Conservation (phyloP, 2,329 filamentous ascomycete genomes). For the Cordyceps javanica region DNA sequence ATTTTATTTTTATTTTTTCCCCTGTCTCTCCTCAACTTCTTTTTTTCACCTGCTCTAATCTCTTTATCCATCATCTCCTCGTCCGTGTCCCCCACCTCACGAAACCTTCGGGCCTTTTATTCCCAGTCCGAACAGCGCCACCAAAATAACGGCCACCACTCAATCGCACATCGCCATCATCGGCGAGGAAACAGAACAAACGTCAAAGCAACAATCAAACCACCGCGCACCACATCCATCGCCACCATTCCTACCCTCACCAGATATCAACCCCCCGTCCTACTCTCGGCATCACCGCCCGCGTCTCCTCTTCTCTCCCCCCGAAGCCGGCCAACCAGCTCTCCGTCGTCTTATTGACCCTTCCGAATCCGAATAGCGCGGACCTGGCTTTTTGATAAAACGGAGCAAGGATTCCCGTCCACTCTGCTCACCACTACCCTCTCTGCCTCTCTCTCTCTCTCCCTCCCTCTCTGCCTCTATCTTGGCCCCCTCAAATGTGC, state of each 20-base stretch:
- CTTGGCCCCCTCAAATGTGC: conserved; percentile 2
- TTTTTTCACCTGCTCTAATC: no score
- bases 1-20: no score
- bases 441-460: not conserved
- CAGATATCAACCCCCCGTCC: no score
- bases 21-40: no score
- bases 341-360: not conserved
- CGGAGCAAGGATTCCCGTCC: not conserved
- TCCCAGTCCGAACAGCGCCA: not conserved
- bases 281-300: not conserved
- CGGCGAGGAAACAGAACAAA: not conserved
- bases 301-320: not conserved
- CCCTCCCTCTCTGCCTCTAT: not conserved
- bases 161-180: not conserved
- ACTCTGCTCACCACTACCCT: not conserved
- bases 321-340: not conserved
- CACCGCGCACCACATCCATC: not conserved
- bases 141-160: not conserved
- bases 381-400: not conserved
- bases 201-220: not conserved
- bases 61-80: not conserved
- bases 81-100: not conserved
- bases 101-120: not conserved
- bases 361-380: not conserved
- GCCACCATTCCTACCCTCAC: no score